These are phyloP conservation scores for Fusarium newnesense DNA, from an alignment of 2,329 filamentous ascomycete genomes.

Conservation along the genomic window DNA sequence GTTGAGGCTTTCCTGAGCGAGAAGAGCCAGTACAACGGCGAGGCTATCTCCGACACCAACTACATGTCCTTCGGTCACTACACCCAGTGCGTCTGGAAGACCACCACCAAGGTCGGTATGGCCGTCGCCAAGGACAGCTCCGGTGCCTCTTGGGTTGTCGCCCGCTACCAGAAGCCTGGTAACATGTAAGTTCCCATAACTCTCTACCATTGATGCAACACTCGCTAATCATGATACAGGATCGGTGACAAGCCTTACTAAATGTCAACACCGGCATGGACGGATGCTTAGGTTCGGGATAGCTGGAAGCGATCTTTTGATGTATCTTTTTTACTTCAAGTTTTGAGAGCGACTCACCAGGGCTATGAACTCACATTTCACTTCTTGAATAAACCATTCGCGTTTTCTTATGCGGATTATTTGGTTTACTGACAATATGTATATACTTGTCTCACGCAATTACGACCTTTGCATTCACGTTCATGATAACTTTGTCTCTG, in stretches of 20 bases:
- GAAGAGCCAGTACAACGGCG: constrained; percentile 39
- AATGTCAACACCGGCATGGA: background rate
- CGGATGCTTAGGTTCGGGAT: constrained; percentile 6
- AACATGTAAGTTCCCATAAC: constrained; percentile 38
- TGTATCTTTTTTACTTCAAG: constrained; percentile 25
- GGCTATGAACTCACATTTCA: constrained; percentile 26
- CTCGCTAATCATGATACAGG: constrained; percentile 22
- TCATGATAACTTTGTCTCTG: background rate
- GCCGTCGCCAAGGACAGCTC: constrained; percentile 25
- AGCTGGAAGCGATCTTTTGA: constrained; percentile 24
- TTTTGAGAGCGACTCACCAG: constrained; percentile 28
- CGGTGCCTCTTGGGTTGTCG: constrained; percentile 39
- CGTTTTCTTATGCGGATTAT: constrained; percentile 14
- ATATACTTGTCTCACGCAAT: constrained; percentile 17
- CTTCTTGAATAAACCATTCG: constrained; percentile 27
- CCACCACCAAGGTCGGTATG: constrained; percentile 43
- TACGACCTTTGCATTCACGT: constrained; percentile 2
- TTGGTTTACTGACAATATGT: constrained; percentile 19
- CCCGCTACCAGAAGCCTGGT: constrained; percentile 39
- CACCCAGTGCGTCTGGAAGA: constrained; percentile 42
- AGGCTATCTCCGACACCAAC: constrained; percentile 34
- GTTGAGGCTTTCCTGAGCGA: constrained; percentile 37
- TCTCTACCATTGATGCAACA: background rate
- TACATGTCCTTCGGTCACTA: constrained; percentile 41
- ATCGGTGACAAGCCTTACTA: constrained; percentile 39